Percentiles rank a stretch among this genome's conserved stretches.
These are phyloP conservation scores for Xylaria sp. DNA, from an alignment of 2,329 filamentous ascomycete genomes.

Conservation along the genomic window DNA sequence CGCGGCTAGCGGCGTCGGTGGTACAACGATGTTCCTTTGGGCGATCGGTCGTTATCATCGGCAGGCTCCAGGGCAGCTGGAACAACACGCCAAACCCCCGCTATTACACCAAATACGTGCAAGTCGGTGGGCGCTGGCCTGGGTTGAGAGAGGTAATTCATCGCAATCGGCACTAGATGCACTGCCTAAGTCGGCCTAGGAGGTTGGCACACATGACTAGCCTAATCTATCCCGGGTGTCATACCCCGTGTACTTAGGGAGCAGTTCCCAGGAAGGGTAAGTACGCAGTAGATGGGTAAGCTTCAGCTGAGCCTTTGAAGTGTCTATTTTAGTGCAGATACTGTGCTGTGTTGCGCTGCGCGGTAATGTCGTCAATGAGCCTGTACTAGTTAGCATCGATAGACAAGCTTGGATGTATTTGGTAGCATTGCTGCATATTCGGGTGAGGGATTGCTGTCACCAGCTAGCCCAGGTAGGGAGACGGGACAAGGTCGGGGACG, in stretches of 20 bases:
- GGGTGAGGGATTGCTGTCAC: too few relatives aligned
- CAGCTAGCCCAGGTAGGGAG: neutral
- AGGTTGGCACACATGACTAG: slow-evolving; percentile 18
- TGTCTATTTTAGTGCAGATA: neutral
- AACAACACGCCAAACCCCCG: neutral
- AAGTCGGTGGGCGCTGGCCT: too few relatives aligned
- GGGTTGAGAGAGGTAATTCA: slow-evolving; percentile 9
- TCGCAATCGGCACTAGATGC: slow-evolving; percentile 12
- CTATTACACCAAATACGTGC: neutral
- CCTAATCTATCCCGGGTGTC: slow-evolving; percentile 27
- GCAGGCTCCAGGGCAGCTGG: neutral
- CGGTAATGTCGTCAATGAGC: too few relatives aligned
- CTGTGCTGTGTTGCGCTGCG: too few relatives aligned
- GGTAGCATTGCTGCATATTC: too few relatives aligned
- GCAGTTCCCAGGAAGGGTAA: neutral
- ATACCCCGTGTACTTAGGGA: slow-evolving; percentile 12
- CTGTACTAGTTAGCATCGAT: too few relatives aligned
- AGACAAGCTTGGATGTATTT: too few relatives aligned
- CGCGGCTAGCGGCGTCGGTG: neutral
- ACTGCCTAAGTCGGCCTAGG: slow-evolving; percentile 4
- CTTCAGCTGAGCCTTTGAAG: slow-evolving; percentile 9
- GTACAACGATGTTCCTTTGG: slow-evolving; percentile 11
- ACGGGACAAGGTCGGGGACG: too few relatives aligned
- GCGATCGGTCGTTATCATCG: slow-evolving; percentile 5
- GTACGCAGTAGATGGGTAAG: too few relatives aligned